A percentile compares a stretch with the other conserved stretches of the same genome.
These are phyloP conservation scores for Stygiomarasmius scandens DNA, from an alignment of 1,284 basidiomycete species.

Conservation along the genomic window DNA sequence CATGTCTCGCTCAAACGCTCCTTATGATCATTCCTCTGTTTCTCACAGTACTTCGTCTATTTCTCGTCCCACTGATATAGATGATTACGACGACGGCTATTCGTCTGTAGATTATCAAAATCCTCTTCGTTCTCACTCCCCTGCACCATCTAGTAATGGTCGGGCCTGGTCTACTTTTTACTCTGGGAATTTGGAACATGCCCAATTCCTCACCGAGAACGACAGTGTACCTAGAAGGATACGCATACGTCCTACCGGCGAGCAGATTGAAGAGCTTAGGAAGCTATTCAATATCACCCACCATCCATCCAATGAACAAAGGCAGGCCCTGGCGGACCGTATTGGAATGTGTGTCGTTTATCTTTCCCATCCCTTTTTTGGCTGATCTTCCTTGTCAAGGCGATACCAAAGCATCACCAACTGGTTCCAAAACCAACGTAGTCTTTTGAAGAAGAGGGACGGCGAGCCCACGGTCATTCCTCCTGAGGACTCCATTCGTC, in stretches of 20 bases:
- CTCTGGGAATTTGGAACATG: constrained; percentile 47
- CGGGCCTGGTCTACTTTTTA: constrained; percentile 42
- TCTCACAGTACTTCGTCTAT: constrained; percentile 31
- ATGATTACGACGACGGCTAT: constrained; percentile 53
- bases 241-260: constrained; percentile 62
- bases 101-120: constrained; percentile 34
- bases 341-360: constrained; percentile 68
- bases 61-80: constrained; percentile 36
- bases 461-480: constrained; percentile 39
- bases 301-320: constrained; percentile 68
- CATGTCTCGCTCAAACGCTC: constrained; percentile 38
- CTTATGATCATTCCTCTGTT: constrained; percentile 42
- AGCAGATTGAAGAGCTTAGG: constrained; percentile 68
- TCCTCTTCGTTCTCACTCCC: constrained; percentile 31
- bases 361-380: constrained; percentile 26
- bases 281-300: constrained; percentile 62
- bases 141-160: neutral
- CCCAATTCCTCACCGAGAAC: constrained; percentile 46
- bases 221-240: constrained; percentile 54
- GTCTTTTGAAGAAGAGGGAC: constrained; percentile 70
- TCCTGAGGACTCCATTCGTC: constrained; percentile 37
- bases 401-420: constrained; percentile 76
- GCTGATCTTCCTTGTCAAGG: constrained; percentile 44
- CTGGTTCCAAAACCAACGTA: constrained; percentile 84
- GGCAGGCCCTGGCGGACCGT: constrained; percentile 61